Conservation (phyloP, 2,329 filamentous ascomycete genomes). For the Xylaria hypoxylon region DNA sequence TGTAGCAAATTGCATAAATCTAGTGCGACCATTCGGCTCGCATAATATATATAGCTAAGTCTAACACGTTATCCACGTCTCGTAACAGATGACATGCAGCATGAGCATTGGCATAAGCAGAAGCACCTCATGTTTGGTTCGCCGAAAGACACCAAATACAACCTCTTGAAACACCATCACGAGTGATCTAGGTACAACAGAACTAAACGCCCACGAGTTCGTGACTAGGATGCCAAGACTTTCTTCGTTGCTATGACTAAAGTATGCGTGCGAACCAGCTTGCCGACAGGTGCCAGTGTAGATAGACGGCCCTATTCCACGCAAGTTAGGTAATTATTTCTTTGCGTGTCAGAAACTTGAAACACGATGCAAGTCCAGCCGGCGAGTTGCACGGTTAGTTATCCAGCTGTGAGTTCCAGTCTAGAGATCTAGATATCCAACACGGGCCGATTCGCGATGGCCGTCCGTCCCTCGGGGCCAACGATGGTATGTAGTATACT, state of each 20-base stretch:
- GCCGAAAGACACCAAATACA: slow-evolving; percentile 16
- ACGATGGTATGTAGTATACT: slow-evolving; percentile 16
- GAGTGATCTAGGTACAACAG: slow-evolving; percentile 31
- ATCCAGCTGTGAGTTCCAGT: slow-evolving; percentile 7
- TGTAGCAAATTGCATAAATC: slow-evolving; percentile 8
- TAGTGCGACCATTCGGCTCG: neutral
- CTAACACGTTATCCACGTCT: neutral
- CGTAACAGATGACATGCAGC: slow-evolving; percentile 1
- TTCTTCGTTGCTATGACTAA: slow-evolving; percentile 16
- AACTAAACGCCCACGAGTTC: slow-evolving; percentile 29
- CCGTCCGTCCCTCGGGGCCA: slow-evolving; percentile 23
- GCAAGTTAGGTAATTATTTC: slow-evolving; percentile 16
- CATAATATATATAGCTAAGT: neutral
- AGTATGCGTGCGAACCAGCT: slow-evolving; percentile 1
- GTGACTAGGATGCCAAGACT: slow-evolving; percentile 30
- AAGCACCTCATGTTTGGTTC: slow-evolving; percentile 14
- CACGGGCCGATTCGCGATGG: slow-evolving; percentile 35
- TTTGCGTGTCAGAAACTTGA: slow-evolving; percentile 3
- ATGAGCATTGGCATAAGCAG: slow-evolving; percentile 21
- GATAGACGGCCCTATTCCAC: slow-evolving; percentile 21
- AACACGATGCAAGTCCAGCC: slow-evolving; percentile 12
- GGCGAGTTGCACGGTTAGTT: slow-evolving; percentile 8
- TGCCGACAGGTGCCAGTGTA: neutral
- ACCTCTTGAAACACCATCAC: slow-evolving; percentile 23
- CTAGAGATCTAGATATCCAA: slow-evolving; percentile 5